phyloP scores from a whole-genome alignment of 2,329 filamentous ascomycete species.

The Ophiocordyceps polyrhachis-furcata region DNA sequence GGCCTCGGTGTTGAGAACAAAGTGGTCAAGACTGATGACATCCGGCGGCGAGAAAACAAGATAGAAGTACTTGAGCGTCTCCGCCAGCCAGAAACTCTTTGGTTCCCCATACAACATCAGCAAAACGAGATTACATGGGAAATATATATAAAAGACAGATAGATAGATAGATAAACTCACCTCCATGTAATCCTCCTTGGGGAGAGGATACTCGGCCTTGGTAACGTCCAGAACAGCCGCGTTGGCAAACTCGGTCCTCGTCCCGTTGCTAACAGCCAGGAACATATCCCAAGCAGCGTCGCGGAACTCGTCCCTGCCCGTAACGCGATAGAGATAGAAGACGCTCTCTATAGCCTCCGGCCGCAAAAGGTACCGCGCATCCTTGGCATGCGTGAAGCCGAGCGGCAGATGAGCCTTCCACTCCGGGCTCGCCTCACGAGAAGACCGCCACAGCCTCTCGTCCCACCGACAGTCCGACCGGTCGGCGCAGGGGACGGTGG shows the following conservation, averaged over 20 bases:
- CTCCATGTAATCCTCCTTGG: constrained; percentile 38
- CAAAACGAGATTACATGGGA: no score
- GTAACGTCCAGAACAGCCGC: constrained; percentile 45
- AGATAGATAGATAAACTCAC: constrained; percentile 8
- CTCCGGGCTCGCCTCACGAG: constrained; percentile 3
- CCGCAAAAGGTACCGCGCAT: constrained; percentile 42
- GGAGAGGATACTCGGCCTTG: constrained; percentile 6
- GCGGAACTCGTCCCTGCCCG: constrained; percentile 43
- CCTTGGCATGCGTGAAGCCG: constrained; percentile 35
- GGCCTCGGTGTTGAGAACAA: constrained; percentile 16
- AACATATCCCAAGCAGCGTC: constrained; percentile 61
- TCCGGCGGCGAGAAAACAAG: constrained; percentile 42
- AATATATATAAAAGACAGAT: no score
- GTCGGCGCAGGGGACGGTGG: constrained; percentile 20
- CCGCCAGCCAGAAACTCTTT: constrained; percentile 70
- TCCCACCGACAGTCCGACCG: constrained; percentile 16
- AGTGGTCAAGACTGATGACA: constrained; percentile 24
- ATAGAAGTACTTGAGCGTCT: constrained; percentile 66
- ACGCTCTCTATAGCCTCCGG: constrained; percentile 69
- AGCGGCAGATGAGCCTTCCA: constrained; percentile 19
- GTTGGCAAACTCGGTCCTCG: constrained; percentile 38
- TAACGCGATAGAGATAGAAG: constrained; percentile 59
- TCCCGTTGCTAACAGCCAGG: constrained; percentile 36
- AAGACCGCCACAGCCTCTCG: constrained; percentile 35
- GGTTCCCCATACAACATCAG: no score